These are phyloP conservation scores for Argentina anserina DNA, from an alignment of 306 rosid species.

Conservation along the genomic window DNA sequence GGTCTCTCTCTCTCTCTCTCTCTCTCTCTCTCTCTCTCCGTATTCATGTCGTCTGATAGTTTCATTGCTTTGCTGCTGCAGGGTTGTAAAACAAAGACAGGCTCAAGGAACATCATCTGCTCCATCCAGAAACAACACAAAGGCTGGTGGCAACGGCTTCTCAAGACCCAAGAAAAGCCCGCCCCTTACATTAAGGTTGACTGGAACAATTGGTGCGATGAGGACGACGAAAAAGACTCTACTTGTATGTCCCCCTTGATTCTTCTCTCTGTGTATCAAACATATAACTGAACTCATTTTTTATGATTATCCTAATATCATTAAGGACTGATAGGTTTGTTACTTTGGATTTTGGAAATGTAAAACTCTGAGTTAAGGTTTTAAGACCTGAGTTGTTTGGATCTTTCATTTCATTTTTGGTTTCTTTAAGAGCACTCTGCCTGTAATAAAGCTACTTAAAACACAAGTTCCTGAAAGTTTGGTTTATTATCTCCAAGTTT, in stretches of 20 bases:
- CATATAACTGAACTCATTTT: background rate
- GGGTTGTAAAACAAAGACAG: slow-evolving; percentile 66
- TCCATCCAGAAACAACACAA: slow-evolving; percentile 67
- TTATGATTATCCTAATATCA: no score
- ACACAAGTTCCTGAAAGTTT: background rate
- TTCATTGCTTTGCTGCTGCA: background rate
- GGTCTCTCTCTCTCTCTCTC: slow-evolving; percentile 23
- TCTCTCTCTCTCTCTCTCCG: no score
- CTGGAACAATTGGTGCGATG: slow-evolving; percentile 88
- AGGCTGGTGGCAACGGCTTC: slow-evolving; percentile 80
- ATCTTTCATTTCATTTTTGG: slow-evolving; percentile 12
- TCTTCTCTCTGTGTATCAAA: background rate
- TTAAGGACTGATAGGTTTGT: background rate
- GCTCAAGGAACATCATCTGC: slow-evolving; percentile 74
- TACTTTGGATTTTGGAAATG: no score
- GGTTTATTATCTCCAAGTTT: background rate
- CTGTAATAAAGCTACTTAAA: no score
- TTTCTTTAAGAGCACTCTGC: no score
- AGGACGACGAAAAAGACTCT: slow-evolving; percentile 59
- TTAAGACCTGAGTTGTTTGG: background rate
- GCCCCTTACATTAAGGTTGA: slow-evolving; percentile 84
- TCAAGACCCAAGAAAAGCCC: slow-evolving; percentile 77
- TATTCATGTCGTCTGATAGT: background rate
- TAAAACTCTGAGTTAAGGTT: no score
- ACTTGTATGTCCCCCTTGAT: slow-evolving; percentile 41